Percentiles rank a stretch among this genome's conserved stretches.
Conservation (phyloP, 2,329 filamentous ascomycete genomes). For the Ramularia endophylla region DNA sequence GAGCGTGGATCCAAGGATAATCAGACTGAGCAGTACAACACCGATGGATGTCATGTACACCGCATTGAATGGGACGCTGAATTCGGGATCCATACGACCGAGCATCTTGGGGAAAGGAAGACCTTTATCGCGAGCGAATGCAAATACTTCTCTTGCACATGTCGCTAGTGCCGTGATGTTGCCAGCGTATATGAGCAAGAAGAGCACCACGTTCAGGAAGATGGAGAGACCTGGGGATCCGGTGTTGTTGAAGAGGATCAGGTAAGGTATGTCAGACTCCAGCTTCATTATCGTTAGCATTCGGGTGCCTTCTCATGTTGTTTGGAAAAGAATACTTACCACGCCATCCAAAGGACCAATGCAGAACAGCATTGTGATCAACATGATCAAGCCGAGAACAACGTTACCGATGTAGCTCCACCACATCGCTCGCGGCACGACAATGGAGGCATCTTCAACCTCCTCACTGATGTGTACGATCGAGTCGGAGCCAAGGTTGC, state of each 20-base stretch:
- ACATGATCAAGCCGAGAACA: conserved; percentile 17
- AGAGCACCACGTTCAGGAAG: conserved; percentile 23
- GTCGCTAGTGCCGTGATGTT: conserved; percentile 35
- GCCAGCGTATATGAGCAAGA: conserved; percentile 23
- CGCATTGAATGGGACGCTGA: conserved; percentile 32
- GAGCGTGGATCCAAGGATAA: conserved; percentile 31
- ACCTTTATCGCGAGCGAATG: conserved; percentile 39
- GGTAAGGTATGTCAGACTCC: conserved; percentile 17
- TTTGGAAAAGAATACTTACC: conserved; percentile 10
- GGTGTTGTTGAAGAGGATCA: conserved; percentile 26
- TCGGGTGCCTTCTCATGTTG: too few relatives aligned
- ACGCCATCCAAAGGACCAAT: conserved; percentile 24
- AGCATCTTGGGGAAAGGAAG: conserved; percentile 30
- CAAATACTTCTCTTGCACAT: conserved; percentile 37
- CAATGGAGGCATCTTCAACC: conserved; percentile 26
- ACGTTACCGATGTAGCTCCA: conserved; percentile 23
- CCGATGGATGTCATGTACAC: conserved; percentile 29
- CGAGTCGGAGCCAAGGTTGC: conserved; percentile 24
- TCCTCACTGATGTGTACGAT: conserved; percentile 32
- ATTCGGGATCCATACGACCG: conserved; percentile 23
- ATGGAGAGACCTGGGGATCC: conserved; percentile 18
- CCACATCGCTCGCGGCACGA: conserved; percentile 27
- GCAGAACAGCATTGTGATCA: conserved; percentile 28
- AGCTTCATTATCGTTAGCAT: conserved; percentile 8
- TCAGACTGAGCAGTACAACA: conserved; percentile 29